Evolutionary conservation across 2,329 filamentous ascomycete species (phyloP).

Genomic region (Pestalotiopsis sp.): DNA sequence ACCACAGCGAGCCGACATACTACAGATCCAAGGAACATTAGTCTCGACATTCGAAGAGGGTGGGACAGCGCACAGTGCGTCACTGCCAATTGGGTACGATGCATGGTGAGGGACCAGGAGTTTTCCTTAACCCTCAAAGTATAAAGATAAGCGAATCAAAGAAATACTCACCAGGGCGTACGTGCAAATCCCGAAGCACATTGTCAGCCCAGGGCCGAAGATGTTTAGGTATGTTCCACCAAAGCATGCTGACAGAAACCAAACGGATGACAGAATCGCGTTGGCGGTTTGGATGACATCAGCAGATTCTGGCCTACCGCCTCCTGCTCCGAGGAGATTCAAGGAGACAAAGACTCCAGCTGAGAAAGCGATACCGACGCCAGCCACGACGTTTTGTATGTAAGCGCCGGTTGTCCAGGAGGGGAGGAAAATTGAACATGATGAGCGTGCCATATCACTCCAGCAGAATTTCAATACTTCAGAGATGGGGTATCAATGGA

Average conservation of each 20-base stretch:
- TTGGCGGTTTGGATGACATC: constrained; percentile 29
- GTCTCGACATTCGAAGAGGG: background rate
- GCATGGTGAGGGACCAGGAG: background rate
- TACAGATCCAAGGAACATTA: background rate
- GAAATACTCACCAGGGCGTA: constrained; percentile 19
- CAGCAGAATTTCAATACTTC: background rate
- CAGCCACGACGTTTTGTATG: constrained; percentile 1
- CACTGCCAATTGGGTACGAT: background rate
- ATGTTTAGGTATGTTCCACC: constrained; percentile 30
- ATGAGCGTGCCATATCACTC: background rate
- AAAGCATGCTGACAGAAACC: constrained; percentile 29
- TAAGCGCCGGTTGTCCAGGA: background rate
- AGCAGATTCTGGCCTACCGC: constrained; percentile 27
- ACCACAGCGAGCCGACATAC: constrained; percentile 31
- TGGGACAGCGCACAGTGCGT: background rate
- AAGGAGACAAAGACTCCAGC: constrained; percentile 11
- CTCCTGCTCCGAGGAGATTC: constrained; percentile 27
- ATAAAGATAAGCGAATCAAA: constrained; percentile 10
- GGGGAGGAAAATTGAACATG: background rate
- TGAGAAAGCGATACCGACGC: constrained; percentile 7
- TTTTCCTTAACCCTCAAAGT: no score
- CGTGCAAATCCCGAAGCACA: constrained; percentile 23
- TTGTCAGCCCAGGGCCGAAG: constrained; percentile 26
- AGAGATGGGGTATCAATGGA: background rate
- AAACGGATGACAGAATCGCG: constrained; percentile 28